Conservation (phyloP, 2,329 filamentous ascomycete genomes). For the Stemphylium beticola region DNA sequence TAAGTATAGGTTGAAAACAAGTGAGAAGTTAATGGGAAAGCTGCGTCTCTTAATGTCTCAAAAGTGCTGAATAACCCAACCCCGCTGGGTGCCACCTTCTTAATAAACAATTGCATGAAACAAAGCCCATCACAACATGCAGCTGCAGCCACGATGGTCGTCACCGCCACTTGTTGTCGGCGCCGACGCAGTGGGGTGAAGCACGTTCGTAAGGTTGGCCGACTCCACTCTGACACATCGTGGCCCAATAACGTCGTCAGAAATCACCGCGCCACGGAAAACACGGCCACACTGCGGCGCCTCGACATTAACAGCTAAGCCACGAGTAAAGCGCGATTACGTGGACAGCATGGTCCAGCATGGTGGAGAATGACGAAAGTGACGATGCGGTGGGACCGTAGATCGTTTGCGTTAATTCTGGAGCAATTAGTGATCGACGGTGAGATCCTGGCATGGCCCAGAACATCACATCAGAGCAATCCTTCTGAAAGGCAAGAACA, state of each 20-base stretch:
- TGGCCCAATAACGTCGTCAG: slow-evolving; percentile 1
- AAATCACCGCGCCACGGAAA: neutral
- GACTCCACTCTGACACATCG: neutral
- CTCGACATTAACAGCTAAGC: slow-evolving; percentile 1
- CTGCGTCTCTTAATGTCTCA: neutral
- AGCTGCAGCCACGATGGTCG: slow-evolving; percentile 7
- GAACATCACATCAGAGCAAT: no score
- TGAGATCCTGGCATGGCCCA: no score
- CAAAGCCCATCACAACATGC: neutral
- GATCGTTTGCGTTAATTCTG: neutral
- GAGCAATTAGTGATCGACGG: no score
- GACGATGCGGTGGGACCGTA: neutral
- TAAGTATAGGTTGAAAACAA: neutral
- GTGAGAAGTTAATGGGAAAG: neutral
- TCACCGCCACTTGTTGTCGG: slow-evolving; percentile 11
- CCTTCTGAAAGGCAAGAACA: no score
- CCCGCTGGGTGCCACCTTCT: neutral
- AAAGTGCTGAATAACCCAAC: neutral
- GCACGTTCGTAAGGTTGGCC: neutral
- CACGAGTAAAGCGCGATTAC: slow-evolving; percentile 7
- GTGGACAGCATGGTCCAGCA: neutral
- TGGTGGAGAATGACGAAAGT: neutral
- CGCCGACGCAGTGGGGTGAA: neutral
- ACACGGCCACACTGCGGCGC: slow-evolving; percentile 5
- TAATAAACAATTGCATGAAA: neutral